Percentiles rank a stretch among this genome's conserved stretches.
phyloP scores from a whole-genome alignment of 2,329 filamentous ascomycete genomes.

The Botryosphaeria dothidea region DNA sequence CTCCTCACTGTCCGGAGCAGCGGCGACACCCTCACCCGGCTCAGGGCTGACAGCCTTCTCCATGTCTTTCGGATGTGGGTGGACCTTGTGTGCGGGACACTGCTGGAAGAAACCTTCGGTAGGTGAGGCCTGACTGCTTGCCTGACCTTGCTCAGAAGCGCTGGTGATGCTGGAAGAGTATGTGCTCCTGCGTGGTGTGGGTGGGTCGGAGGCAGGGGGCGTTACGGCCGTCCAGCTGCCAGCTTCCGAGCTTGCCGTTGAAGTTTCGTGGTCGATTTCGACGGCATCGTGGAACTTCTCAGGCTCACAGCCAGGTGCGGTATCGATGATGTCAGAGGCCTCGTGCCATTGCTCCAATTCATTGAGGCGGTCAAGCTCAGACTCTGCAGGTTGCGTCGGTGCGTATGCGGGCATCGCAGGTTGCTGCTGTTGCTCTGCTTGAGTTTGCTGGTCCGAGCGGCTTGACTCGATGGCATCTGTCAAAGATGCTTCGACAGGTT shows the following conservation, averaged over 20 bases:
- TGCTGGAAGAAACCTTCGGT: background rate
- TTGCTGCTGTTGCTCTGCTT: background rate
- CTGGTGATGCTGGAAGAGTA: conserved; percentile 13
- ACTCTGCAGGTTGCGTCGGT: background rate
- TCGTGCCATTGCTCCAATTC: conserved; percentile 17
- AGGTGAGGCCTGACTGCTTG: conserved; percentile 15
- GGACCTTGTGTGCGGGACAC: conserved; percentile 24
- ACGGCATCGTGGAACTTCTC: conserved; percentile 4
- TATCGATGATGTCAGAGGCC: background rate
- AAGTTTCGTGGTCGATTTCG: background rate
- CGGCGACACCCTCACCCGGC: conserved; percentile 38
- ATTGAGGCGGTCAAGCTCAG: background rate
- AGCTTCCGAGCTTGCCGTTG: conserved; percentile 1
- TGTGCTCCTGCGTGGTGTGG: conserved; percentile 6
- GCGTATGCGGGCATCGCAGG: background rate
- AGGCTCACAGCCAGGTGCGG: background rate
- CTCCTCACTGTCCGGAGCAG: conserved; percentile 32
- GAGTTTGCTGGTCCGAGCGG: background rate
- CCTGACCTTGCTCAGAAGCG: conserved; percentile 15
- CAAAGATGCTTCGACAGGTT: background rate
- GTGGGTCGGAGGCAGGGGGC: conserved; percentile 9
- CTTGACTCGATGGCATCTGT: background rate
- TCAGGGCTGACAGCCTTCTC: conserved; percentile 32
- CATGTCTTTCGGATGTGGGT: conserved; percentile 36
- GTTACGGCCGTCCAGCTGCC: conserved; percentile 15